These are phyloP conservation scores for Schwanniomyces polymorphus DNA, from an alignment of 805 yeast species.

Conservation along the genomic window DNA sequence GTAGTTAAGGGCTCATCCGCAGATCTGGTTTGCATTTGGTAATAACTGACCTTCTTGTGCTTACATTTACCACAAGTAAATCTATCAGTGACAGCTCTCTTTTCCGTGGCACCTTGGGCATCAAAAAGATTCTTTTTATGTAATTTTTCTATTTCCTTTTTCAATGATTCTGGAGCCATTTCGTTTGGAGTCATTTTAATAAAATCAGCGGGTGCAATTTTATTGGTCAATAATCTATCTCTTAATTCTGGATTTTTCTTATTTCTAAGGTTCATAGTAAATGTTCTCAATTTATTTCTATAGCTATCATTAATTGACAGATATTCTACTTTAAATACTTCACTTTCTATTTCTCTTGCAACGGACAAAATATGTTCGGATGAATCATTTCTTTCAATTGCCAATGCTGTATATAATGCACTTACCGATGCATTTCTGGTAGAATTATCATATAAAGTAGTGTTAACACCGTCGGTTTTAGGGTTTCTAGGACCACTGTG, in stretches of 20 bases:
- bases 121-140: conserved; percentile 89
- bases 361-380: conserved; percentile 61
- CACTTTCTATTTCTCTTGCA: conserved; percentile 72
- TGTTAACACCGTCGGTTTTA: conserved; percentile 75
- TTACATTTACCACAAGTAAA: conserved; percentile 98
- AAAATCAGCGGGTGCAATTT: conserved; percentile 62
- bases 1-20: conserved; percentile 99
- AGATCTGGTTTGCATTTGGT: conserved; percentile 96
- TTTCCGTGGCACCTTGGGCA: conserved; percentile 96
- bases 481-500: conserved; percentile 67
- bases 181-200: conserved; percentile 89
- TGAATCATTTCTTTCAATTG: conserved; percentile 65
- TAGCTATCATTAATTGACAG: conserved; percentile 60
- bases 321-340: conserved; percentile 63
- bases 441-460: conserved; percentile 67
- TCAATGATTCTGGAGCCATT: conserved; percentile 90
- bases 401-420: conserved; percentile 87
- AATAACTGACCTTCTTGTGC: conserved; percentile 93
- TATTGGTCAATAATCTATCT: conserved; percentile 63
- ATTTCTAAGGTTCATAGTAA: conserved; percentile 84
- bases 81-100: conserved; percentile 93
- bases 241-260: conserved; percentile 87
- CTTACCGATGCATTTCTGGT: conserved; percentile 83
- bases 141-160: conserved; percentile 79
- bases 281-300: conserved; percentile 80